Conservation (phyloP, 2,329 filamentous ascomycete species). For the Lachnellula suecica region DNA sequence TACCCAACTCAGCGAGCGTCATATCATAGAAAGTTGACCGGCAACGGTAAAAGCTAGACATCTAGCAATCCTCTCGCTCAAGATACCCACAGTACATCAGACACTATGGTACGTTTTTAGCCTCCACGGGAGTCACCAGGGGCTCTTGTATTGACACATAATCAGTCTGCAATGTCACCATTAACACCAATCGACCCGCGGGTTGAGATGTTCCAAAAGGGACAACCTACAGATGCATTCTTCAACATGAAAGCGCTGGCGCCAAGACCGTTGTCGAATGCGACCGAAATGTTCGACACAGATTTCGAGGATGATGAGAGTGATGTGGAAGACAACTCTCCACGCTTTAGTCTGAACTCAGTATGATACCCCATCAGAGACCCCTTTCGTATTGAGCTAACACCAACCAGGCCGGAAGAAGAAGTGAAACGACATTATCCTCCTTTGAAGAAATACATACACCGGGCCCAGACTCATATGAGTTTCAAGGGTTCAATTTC, state of each 20-base stretch:
- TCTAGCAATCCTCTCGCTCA: constrained; percentile 24
- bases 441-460: constrained; percentile 83
- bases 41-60: constrained; percentile 31
- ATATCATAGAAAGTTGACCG: constrained; percentile 27
- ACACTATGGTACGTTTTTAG: constrained; percentile 25
- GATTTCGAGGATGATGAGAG: constrained; percentile 64
- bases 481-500: constrained; percentile 60
- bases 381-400: constrained; percentile 17
- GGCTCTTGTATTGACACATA: constrained; percentile 18
- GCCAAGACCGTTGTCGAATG: constrained; percentile 65
- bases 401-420: constrained; percentile 58
- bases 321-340: constrained; percentile 60
- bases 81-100: constrained; percentile 22
- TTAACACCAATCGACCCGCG: constrained; percentile 29
- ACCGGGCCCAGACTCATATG: constrained; percentile 61
- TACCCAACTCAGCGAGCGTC: constrained; percentile 17
- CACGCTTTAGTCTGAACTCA: constrained; percentile 67
- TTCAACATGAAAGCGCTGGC: constrained; percentile 55
- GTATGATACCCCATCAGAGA: constrained; percentile 49
- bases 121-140: background rate
- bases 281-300: constrained; percentile 77
- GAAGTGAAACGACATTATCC: constrained; percentile 82
- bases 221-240: constrained; percentile 54
- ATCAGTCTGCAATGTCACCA: constrained; percentile 25
- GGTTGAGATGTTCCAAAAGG: constrained; percentile 45